Evolutionary conservation across 208 protist species (phyloP).

Genomic region (Leishmania mexicana): DNA sequence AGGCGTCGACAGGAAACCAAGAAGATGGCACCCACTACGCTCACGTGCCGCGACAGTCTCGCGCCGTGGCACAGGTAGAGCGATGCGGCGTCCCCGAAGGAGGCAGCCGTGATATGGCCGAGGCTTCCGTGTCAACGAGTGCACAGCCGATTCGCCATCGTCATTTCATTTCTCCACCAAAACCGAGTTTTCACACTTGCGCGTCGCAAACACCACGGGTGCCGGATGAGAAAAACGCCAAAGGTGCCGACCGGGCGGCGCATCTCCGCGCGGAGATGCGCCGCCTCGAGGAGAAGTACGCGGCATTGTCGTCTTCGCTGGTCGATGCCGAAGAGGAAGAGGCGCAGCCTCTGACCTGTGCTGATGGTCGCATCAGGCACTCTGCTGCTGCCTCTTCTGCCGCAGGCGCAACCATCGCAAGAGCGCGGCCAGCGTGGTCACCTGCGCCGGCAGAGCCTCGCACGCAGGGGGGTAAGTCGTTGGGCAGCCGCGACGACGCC

Average conservation of each 20-base stretch:
- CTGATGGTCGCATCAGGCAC: not conserved
- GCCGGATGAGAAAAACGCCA: not conserved
- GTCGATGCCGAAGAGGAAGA: not conserved
- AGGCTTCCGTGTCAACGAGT: not conserved
- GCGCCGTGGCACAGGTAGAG: not conserved
- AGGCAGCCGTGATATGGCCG: not conserved
- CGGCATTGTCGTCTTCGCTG: conserved; percentile 3
- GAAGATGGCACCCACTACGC: not conserved
- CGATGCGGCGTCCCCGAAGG: not conserved
- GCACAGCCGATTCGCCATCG: not conserved
- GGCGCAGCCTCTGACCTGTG: not conserved
- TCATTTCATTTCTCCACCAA: not conserved
- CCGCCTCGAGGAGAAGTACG: conserved; percentile 15
- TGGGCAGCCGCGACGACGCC: not conserved
- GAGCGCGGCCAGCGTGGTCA: not conserved
- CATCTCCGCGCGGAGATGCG: conserved; percentile 23
- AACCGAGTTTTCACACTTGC: not conserved
- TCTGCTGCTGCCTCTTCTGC: not conserved
- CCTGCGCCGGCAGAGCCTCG: not conserved
- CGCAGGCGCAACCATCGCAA: not conserved
- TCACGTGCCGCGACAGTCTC: not conserved
- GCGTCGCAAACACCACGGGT: not conserved
- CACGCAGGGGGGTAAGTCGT: not conserved
- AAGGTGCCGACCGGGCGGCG: not conserved
- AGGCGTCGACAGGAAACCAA: not conserved